Evolutionary conservation across 2,329 filamentous ascomycete genomes (phyloP).

Genomic region (Botrytis fabae): DNA sequence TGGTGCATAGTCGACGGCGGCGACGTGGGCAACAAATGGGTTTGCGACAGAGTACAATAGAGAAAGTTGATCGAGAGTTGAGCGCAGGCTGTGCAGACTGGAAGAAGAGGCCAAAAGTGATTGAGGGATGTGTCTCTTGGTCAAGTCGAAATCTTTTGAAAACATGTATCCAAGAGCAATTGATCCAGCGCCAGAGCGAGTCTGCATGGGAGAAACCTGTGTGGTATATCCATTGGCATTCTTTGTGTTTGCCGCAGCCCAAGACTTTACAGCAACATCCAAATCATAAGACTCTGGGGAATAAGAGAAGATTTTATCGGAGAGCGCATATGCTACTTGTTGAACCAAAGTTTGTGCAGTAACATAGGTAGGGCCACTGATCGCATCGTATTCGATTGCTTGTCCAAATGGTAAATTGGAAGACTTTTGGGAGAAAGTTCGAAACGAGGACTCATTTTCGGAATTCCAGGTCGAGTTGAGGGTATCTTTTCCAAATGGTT

Average conservation of each 20-base stretch:
- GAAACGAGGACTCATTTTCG: slow-evolving; percentile 32
- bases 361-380: slow-evolving; percentile 86
- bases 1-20: slow-evolving; percentile 80
- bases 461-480: slow-evolving; percentile 39
- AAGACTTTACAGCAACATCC: slow-evolving; percentile 77
- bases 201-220: slow-evolving; percentile 77
- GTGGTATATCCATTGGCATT: slow-evolving; percentile 85
- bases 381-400: slow-evolving; percentile 55
- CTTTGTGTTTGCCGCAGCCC: slow-evolving; percentile 66
- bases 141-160: slow-evolving; percentile 91
- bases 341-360: slow-evolving; percentile 93
- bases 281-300: slow-evolving; percentile 92
- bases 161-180: slow-evolving; percentile 97
- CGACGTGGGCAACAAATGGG: slow-evolving; percentile 89
- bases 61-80: slow-evolving; percentile 87
- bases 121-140: slow-evolving; percentile 89
- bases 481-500: slow-evolving; percentile 35
- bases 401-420: slow-evolving; percentile 60
- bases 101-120: slow-evolving; percentile 84
- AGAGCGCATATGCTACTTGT: slow-evolving; percentile 92
- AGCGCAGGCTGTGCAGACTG: slow-evolving; percentile 75
- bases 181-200: slow-evolving; percentile 82
- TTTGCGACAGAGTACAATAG: slow-evolving; percentile 89
- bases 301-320: slow-evolving; percentile 96
- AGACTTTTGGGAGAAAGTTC: slow-evolving; percentile 43